A percentile compares a stretch with the other conserved stretches of the same genome.
Conservation (phyloP, 2,329 filamentous ascomycete species). For the Claviceps paspali region DNA sequence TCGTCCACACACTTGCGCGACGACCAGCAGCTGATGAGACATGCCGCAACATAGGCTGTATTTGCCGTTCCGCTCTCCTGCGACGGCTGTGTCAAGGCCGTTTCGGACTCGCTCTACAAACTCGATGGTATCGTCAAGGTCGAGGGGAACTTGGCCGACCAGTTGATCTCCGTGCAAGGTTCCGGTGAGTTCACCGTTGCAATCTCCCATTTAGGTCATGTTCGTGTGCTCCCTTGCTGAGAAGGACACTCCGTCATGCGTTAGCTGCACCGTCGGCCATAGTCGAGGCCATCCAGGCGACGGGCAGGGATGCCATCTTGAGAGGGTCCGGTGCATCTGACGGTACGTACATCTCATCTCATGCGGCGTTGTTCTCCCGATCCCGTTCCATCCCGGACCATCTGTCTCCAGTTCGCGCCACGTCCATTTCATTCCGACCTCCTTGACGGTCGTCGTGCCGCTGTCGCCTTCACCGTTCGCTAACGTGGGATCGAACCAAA, state of each 20-base stretch:
- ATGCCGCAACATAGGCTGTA: constrained; percentile 48
- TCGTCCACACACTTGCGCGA: not conserved
- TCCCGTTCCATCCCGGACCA: too few relatives aligned
- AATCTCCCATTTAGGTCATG: not conserved
- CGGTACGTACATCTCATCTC: constrained; percentile 42
- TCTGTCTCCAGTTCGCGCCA: too few relatives aligned
- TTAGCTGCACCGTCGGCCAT: constrained; percentile 78
- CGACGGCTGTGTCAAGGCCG: constrained; percentile 72
- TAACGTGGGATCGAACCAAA: constrained; percentile 14
- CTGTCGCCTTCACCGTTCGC: not conserved
- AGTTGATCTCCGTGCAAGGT: constrained; percentile 73
- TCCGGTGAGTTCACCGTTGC: constrained; percentile 42
- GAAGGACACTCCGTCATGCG: not conserved
- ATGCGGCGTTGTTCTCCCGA: too few relatives aligned
- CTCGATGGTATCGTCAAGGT: constrained; percentile 71
- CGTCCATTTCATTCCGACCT: constrained; percentile 1
- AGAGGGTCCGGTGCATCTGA: constrained; percentile 76
- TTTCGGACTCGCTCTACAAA: constrained; percentile 64
- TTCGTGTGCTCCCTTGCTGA: not conserved
- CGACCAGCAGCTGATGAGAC: constrained; percentile 19
- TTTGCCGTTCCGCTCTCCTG: constrained; percentile 93
- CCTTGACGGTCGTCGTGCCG: not conserved
- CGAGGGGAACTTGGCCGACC: constrained; percentile 65
- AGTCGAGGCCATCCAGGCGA: constrained; percentile 74
- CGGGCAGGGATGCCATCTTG: constrained; percentile 85